Base-by-base conservation (phyloP, 345 rosid genomes). In the Boechera retrofracta region DNA sequence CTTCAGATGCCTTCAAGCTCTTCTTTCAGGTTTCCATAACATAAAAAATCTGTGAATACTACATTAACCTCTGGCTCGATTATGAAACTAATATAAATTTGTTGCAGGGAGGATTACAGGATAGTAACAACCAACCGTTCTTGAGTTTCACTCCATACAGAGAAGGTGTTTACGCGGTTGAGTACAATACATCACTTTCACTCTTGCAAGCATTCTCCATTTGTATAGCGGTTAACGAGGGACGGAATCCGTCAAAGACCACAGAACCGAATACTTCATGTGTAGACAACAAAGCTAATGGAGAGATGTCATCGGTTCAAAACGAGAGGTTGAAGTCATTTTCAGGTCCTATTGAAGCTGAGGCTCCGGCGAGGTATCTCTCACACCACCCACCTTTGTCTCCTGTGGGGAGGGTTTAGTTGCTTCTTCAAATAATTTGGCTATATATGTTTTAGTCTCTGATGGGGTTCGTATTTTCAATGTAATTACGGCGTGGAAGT, bases 171-270 rank as follows among this genome's bases (percentile, higher is more conserved):
- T 91, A 85, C 81, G 87, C 98, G 0, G 91, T 95, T n/a, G 90
- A 95, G 82, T 95, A 90, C 83, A 85, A 76, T 64, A 77, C 99
- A 39, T 77, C 90, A 3, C 84, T 92, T 75, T 79, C 94, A 5
- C 82, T 78, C 73, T 48, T 95, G 78, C 98, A 92, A 85, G 94
- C 99, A 66, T 95, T 95, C 79, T 83, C 98, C 33, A 80, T 87
- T 32, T 88, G 96, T 80, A 81, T 92, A 78, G 90, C 97, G 4
- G 82, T 84, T 73, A 82, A 88, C 68, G 99, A 94, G 52, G 74
- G 91, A 71, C 69, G 81, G 54, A 83, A 81, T 42, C 64, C 73
- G 51, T 59, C 70, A 8, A 83, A 77, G 56, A 69, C 67, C 24
- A 61, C 56, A 24, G 88, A 82, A 62, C 54, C 69, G 2, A 62